phyloP scores from a whole-genome alignment of 495 filamentous ascomycete genomes.

The Rusavskia elegans region DNA sequence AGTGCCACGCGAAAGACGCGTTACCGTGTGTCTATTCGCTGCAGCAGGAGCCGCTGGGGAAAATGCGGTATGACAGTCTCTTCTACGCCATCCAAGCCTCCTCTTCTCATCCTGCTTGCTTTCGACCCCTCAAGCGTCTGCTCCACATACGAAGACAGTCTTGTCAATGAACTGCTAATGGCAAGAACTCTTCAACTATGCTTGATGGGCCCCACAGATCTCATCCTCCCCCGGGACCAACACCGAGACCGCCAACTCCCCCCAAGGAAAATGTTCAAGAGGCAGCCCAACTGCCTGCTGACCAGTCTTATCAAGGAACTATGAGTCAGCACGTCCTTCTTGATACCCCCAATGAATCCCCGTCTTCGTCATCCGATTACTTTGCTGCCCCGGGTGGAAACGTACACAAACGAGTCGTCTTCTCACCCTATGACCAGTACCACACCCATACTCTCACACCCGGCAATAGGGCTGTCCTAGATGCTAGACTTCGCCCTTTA shows the following conservation, averaged over 20 bases:
- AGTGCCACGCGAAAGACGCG: neutral
- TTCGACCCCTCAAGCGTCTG: neutral
- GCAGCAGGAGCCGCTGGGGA: neutral
- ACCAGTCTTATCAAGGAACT: neutral
- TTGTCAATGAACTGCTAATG: neutral
- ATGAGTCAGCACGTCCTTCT: slow-evolving; percentile 6
- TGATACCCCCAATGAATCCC: slow-evolving; percentile 33
- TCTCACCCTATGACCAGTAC: slow-evolving; percentile 48
- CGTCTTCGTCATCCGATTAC: slow-evolving; percentile 27
- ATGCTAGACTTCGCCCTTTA: slow-evolving; percentile 27
- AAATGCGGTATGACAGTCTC: neutral
- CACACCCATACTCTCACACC: slow-evolving; percentile 39
- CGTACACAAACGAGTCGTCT: slow-evolving; percentile 55
- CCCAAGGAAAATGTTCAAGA: slow-evolving; percentile 38
- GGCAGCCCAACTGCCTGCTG: slow-evolving; percentile 10
- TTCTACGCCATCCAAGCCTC: neutral
- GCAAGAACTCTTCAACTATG: slow-evolving; percentile 23
- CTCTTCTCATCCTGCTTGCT: neutral
- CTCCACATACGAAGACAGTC: neutral
- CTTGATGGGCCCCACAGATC: slow-evolving; percentile 31
- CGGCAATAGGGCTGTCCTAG: slow-evolving; percentile 27
- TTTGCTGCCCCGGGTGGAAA: slow-evolving; percentile 22
- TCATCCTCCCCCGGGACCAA: slow-evolving; percentile 21
- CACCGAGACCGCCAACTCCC: slow-evolving; percentile 41
- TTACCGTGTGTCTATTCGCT: neutral